A percentile compares a stretch with the other conserved stretches of the same genome.
phyloP scores from a whole-genome alignment of 176 grass and related monocot genomes.

The Cocos nucifera region DNA sequence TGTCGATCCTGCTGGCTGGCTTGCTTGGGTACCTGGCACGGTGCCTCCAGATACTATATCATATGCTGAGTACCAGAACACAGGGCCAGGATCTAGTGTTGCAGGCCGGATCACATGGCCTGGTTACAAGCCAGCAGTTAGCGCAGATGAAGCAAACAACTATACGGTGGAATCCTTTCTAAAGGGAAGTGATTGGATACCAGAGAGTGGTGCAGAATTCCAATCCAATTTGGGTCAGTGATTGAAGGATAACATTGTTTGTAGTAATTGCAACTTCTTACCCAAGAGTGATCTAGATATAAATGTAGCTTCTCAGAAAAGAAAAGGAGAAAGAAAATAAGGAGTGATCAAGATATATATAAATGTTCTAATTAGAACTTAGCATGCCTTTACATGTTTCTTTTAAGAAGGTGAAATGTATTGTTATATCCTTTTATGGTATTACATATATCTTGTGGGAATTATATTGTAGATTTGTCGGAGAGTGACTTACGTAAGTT shows the following conservation, averaged over 20 bases:
- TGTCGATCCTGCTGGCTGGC: constrained; percentile 13
- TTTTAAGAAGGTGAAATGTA: too few species aligned
- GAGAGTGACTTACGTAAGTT: too few species aligned
- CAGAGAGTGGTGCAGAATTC: constrained; percentile 15
- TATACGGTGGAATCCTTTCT: constrained; percentile 31
- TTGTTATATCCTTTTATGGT: too few species aligned
- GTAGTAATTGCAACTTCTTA: too few species aligned
- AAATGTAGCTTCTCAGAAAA: too few species aligned
- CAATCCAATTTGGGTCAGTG: constrained; percentile 23
- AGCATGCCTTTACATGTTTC: too few species aligned
- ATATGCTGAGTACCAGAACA: constrained; percentile 26
- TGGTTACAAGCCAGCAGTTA: constrained; percentile 7
- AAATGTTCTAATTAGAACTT: too few species aligned
- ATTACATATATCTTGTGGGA: too few species aligned
- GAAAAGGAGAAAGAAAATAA: too few species aligned
- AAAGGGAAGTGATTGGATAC: constrained; percentile 27
- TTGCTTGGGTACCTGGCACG: not conserved
- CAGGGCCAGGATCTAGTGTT: constrained; percentile 13
- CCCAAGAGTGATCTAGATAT: too few species aligned
- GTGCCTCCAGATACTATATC: constrained; percentile 13
- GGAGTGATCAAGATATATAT: too few species aligned
- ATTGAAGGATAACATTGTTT: not conserved
- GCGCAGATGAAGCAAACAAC: constrained; percentile 18
- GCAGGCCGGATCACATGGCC: constrained; percentile 1
- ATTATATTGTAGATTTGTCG: too few species aligned